Base-by-base conservation (phyloP, 1,284 basidiomycete genomes). In the Papiliotrema laurentii region DNA sequence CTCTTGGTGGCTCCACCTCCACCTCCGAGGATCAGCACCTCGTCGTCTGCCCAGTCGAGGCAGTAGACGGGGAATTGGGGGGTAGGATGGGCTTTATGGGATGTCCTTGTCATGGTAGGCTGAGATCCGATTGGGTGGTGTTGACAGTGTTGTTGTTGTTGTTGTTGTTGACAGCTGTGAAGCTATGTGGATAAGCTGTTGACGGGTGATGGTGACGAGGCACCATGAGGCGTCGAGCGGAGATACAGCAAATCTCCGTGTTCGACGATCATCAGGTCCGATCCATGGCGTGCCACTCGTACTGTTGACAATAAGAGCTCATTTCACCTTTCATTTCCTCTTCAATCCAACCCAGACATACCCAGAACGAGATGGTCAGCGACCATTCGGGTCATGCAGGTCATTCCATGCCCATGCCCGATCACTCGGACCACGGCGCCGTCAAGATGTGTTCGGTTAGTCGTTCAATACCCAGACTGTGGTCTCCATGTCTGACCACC, bases 51-150 rank as follows among this genome's bases (percentile, higher is more conserved):
- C 75, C 93, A 97, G n/a, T 83, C 82, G 48, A 85, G 83, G 6
- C 87, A 89, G 67, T 91, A 94, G 43, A 94, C 84, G 1, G 91
- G 91, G 65, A 91, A 93, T 1, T 81, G 75, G 9, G 83, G 79
- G 5, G 91, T 78, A 10, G 83, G 70, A 61, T 92, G 88, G n/a
- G 80, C 69, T 16, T 82, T 82, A 70, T 94, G 90, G 58, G 81
- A 79, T 44, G 86, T 83, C 51, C 90, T 82, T 81, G 92, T 93
- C 72, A 76, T 75, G 25, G 21, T 47, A n/a, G n/a, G n/a, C n/a
- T n/a, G n/a, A n/a, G n/a, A n/a, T n/a, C n/a, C n/a, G n/a, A n/a
- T n/a, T n/a, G n/a, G n/a, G n/a, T n/a, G n/a, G n/a, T n/a, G n/a
- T n/a, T n/a, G n/a, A n/a, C n/a, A n/a, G n/a, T n/a, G n/a, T n/a